phyloP scores from a whole-genome alignment of 179 eudicot species.

The Monotropa hypopitys region DNA sequence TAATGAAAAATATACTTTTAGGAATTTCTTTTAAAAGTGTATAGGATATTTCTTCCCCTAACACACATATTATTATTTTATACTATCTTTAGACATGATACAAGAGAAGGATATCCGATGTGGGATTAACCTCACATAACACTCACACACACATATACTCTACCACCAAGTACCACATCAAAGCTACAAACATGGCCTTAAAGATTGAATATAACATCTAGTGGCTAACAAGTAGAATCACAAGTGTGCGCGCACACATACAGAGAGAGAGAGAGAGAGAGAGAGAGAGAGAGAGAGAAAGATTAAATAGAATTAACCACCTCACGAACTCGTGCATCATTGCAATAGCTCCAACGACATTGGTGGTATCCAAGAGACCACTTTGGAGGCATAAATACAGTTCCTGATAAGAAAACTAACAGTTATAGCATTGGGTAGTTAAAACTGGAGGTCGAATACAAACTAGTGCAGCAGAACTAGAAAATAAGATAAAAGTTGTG shows the following conservation, averaged over 20 bases:
- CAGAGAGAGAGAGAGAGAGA: background rate
- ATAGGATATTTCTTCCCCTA: no score
- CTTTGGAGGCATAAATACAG: constrained; percentile 97
- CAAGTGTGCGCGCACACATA: background rate
- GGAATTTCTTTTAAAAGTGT: no score
- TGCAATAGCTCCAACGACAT: constrained; percentile 87
- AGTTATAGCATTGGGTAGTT: background rate
- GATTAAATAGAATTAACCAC: constrained; percentile 24
- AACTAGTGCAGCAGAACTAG: background rate
- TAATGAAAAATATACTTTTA: no score
- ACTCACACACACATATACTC: no score
- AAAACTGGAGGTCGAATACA: background rate
- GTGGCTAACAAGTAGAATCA: background rate
- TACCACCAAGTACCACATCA: background rate
- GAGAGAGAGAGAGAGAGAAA: background rate
- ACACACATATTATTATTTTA: no score
- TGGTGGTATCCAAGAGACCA: constrained; percentile 97
- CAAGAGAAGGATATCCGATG: no score
- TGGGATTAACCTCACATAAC: no score
- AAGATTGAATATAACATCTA: background rate
- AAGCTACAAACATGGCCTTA: background rate
- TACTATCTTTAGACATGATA: no score
- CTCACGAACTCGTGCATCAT: constrained; percentile 86
- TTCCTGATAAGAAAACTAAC: constrained; percentile 33
- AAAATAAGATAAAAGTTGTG: background rate